Evolutionary conservation across 2,329 filamentous ascomycete genomes (phyloP).

Genomic region (Ophiognomonia clavigignenti-juglandacearum): DNA sequence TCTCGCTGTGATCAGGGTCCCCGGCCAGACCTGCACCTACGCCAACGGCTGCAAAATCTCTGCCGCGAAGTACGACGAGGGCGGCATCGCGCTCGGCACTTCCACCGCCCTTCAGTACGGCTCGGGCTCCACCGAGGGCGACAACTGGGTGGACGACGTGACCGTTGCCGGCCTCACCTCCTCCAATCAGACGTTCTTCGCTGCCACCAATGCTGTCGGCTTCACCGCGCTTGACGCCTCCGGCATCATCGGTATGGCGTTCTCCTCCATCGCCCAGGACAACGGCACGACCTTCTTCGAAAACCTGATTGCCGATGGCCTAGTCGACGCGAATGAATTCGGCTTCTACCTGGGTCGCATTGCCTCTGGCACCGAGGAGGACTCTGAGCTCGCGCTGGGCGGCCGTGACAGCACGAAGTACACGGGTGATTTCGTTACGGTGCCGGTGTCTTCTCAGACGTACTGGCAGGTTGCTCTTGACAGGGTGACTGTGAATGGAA

Average conservation of each 20-base stretch:
- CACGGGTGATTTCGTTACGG: conserved; percentile 1
- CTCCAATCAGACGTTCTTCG: conserved; percentile 2
- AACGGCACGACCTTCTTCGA: conserved; percentile 9
- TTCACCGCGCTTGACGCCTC: conserved; percentile 6
- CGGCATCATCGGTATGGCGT: conserved; percentile 8
- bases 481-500: conserved; percentile 4
- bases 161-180: conserved; percentile 10
- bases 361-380: conserved; percentile 7
- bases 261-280: conserved; percentile 8
- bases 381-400: conserved; percentile 5
- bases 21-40: not conserved
- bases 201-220: conserved; percentile 1
- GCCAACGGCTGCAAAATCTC: not conserved
- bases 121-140: conserved; percentile 6
- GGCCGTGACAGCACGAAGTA: conserved; percentile 8
- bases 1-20: not conserved
- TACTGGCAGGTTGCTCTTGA: conserved; percentile 11
- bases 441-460: conserved; percentile 4
- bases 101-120: conserved; percentile 6
- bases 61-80: conserved; percentile 3
- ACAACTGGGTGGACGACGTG: conserved; percentile 8
- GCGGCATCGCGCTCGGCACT: conserved; percentile 1
- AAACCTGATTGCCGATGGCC: conserved; percentile 1
- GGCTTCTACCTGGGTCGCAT: conserved; percentile 9
- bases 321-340: conserved; percentile 7